Evolutionary conservation across 805 yeast species (phyloP), one percentile per base, ranked within the genome.

Genomic region (Sporopachydermia lactativora): DNA sequence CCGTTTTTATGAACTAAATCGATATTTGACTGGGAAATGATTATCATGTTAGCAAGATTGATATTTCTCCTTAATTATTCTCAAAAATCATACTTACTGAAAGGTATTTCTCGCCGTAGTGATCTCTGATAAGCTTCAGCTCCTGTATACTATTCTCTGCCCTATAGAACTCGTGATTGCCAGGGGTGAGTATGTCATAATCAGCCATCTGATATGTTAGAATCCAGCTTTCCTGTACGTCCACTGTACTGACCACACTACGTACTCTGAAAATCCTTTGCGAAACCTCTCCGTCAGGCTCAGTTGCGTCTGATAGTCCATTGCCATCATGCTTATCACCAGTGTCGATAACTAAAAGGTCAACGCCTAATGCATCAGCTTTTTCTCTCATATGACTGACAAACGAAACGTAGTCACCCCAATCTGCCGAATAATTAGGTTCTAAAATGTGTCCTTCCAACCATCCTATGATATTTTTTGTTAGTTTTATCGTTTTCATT

Each of bases 241-340:
- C 31, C n/a, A 8, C 31, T 24, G 8, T 24, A 8, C 8, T 24
- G n/a, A n/a, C n/a, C n/a, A n/a, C n/a, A n/a, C 31, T 24, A 24
- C 31, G 67, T 43, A 65, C 60, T 48, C 70, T 70, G 54, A 88
- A 82, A 0, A 88, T 67, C 2, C 67, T 65, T 18, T 77, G 70
- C 0, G 92, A 72, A 13, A 64, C 56, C 3, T 59, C 50, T 0
- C 96, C 97, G 52, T 79, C 81, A 2, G 89, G 83, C 2, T 24
- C 41, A 0, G 95, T 79, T 11, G 81, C 75, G 59, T 89, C 96
- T 34, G 84, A 70, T 8, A 86, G 60, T 0, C 97, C 97, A 54
- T 85, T 88, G 1, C 97, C 97, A 57, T 89, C 97, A 50, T 84
- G 95, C 46, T 84, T 76, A 58, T 89, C 97, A 3, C 97, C 97